Conservation (phyloP, 2,329 filamentous ascomycete species). For the Dactylellina parvicollis region DNA sequence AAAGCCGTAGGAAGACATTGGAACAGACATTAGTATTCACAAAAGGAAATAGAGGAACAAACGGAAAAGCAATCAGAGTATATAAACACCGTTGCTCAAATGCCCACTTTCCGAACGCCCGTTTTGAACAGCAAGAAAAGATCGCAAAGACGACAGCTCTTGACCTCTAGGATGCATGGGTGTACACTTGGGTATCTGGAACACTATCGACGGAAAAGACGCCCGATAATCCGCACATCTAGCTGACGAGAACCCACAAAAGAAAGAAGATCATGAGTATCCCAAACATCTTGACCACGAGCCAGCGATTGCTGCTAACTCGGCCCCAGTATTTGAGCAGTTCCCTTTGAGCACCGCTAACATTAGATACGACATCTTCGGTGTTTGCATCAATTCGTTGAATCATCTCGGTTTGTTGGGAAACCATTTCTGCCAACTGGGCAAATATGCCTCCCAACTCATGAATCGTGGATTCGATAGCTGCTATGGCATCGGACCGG, state of each 20-base stretch:
- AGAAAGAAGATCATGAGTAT: constrained; percentile 59
- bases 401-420: constrained; percentile 97
- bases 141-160: constrained; percentile 8
- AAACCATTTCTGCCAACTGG: constrained; percentile 94
- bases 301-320: constrained; percentile 93
- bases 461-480: constrained; percentile 92
- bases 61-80: constrained; percentile 36
- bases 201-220: constrained; percentile 32
- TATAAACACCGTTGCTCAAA: constrained; percentile 46
- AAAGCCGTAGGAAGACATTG: constrained; percentile 37
- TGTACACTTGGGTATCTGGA: constrained; percentile 12
- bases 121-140: constrained; percentile 33
- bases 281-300: constrained; percentile 80
- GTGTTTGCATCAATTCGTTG: constrained; percentile 97
- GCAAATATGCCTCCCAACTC: constrained; percentile 93
- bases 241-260: constrained; percentile 58
- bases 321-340: constrained; percentile 96
- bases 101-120: constrained; percentile 49
- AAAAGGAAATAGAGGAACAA: constrained; percentile 20
- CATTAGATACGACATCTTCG: constrained; percentile 96
- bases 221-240: constrained; percentile 25
- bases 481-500: constrained; percentile 92
- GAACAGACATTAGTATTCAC: constrained; percentile 40
- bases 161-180: constrained; percentile 3
- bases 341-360: constrained; percentile 94